A percentile compares a stretch with the other conserved stretches of the same genome.
Evolutionary conservation across 345 rosid genomes (phyloP).

Genomic region (Raphanus sativus): DNA sequence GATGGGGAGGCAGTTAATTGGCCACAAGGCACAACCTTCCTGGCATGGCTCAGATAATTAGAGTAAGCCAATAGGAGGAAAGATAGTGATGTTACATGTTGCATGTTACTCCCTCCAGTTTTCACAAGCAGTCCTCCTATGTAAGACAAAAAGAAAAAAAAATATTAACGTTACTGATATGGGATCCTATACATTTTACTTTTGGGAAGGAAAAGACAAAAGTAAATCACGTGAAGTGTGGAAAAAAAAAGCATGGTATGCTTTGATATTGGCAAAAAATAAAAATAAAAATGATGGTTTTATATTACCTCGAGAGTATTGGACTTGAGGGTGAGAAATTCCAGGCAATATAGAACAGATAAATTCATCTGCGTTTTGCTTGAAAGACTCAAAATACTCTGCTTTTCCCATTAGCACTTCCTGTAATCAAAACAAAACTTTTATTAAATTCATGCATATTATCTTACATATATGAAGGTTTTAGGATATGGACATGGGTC

Average conservation of each 20-base stretch:
- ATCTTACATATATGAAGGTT: background rate
- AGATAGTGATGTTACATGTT: conserved; percentile 87
- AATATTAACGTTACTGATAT: background rate
- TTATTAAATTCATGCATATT: conserved; percentile 1
- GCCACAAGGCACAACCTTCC: conserved; percentile 62
- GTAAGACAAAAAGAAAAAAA: background rate
- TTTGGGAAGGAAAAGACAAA: conserved; percentile 25
- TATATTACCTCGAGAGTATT: conserved; percentile 85
- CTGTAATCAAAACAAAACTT: conserved; percentile 42
- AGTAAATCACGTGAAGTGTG: conserved; percentile 36
- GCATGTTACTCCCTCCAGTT: conserved; percentile 95
- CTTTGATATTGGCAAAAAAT: conserved; percentile 10
- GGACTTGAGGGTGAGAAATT: conserved; percentile 86
- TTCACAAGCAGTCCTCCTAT: conserved; percentile 85
- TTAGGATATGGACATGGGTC: background rate
- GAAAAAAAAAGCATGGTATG: background rate
- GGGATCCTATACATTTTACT: background rate
- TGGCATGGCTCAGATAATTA: conserved; percentile 72
- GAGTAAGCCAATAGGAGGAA: conserved; percentile 86
- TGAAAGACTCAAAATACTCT: conserved; percentile 78
- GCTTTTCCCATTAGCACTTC: conserved; percentile 97
- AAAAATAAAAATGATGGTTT: background rate
- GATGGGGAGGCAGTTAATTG: conserved; percentile 53
- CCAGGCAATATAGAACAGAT: conserved; percentile 94
- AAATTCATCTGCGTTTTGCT: conserved; percentile 84